phyloP scores from a whole-genome alignment of 306 rosid genomes.

The Lupinus albus region DNA sequence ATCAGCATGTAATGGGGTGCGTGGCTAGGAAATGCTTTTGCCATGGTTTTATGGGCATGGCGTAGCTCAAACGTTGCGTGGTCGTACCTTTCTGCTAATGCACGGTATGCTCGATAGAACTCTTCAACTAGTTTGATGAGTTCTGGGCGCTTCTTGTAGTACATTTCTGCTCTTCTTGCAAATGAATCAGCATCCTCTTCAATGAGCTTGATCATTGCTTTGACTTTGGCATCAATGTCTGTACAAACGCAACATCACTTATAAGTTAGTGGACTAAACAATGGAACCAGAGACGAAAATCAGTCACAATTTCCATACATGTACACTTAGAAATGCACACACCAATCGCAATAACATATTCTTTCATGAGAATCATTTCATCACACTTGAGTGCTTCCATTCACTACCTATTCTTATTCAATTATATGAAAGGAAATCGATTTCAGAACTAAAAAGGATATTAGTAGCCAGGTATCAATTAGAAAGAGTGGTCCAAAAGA shows the following conservation, averaged over 20 bases:
- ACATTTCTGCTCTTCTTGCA: constrained; percentile 98
- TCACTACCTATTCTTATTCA: not conserved
- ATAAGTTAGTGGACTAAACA: constrained; percentile 17
- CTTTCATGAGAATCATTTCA: not conserved
- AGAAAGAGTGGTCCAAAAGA: too few relatives aligned
- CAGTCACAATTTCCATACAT: constrained; percentile 1
- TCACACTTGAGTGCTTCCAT: not conserved
- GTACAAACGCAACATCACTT: constrained; percentile 41
- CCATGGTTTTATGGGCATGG: constrained; percentile 84
- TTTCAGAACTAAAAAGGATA: too few relatives aligned
- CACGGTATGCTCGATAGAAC: constrained; percentile 98
- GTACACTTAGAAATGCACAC: not conserved
- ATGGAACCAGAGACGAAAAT: constrained; percentile 1
- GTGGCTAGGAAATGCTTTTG: constrained; percentile 80
- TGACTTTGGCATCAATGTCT: constrained; percentile 96
- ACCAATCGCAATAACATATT: not conserved
- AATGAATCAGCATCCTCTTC: constrained; percentile 97
- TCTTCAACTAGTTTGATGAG: constrained; percentile 93
- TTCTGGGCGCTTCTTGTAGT: constrained; percentile 92
- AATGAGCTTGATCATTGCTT: constrained; percentile 86
- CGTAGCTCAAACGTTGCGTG: constrained; percentile 92
- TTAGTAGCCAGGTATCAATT: not conserved
- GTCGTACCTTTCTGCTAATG: constrained; percentile 96
- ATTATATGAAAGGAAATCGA: not conserved
- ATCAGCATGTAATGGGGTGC: constrained; percentile 44